phyloP scores from a whole-genome alignment of 768 basidiomycete species.

The Lactifluus pinguis region DNA sequence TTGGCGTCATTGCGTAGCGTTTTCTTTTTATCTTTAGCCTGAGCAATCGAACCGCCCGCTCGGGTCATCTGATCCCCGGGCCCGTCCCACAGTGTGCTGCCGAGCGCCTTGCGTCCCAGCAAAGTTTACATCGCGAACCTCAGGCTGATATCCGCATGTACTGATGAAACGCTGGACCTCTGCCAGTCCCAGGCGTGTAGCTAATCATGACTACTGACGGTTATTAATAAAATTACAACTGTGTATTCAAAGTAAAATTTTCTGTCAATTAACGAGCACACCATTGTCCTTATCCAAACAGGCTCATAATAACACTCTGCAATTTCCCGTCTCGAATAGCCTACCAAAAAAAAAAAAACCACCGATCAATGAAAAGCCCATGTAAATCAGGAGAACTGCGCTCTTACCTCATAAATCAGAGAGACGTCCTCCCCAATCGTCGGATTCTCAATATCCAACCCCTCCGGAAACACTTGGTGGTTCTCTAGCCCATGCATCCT shows the following conservation, averaged over 20 bases:
- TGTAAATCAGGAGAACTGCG: background rate
- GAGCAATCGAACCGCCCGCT: too few species aligned
- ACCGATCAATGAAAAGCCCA: background rate
- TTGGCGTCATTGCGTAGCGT: too few species aligned
- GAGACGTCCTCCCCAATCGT: slow-evolving; percentile 66
- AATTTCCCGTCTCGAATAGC: slow-evolving; percentile 65
- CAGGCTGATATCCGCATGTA: too few species aligned
- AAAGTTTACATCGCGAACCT: too few species aligned
- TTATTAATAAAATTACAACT: too few species aligned
- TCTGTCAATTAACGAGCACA: background rate
- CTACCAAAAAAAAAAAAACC: slow-evolving; percentile 19
- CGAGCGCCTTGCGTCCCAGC: too few species aligned
- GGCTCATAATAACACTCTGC: slow-evolving; percentile 40
- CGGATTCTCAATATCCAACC: slow-evolving; percentile 55
- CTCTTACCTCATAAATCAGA: slow-evolving; percentile 56
- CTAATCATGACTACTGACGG: too few species aligned
- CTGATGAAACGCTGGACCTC: too few species aligned
- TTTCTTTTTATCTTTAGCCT: too few species aligned
- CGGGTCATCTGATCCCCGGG: too few species aligned
- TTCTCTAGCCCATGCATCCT: slow-evolving; percentile 79
- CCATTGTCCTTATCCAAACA: slow-evolving; percentile 30
- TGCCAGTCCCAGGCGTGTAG: too few species aligned
- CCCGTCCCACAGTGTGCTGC: too few species aligned
- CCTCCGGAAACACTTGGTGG: slow-evolving; percentile 46
- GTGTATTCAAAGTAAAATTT: background rate